Conservation (phyloP, 2,329 filamentous ascomycete species). For the Fusarium sp. region DNA sequence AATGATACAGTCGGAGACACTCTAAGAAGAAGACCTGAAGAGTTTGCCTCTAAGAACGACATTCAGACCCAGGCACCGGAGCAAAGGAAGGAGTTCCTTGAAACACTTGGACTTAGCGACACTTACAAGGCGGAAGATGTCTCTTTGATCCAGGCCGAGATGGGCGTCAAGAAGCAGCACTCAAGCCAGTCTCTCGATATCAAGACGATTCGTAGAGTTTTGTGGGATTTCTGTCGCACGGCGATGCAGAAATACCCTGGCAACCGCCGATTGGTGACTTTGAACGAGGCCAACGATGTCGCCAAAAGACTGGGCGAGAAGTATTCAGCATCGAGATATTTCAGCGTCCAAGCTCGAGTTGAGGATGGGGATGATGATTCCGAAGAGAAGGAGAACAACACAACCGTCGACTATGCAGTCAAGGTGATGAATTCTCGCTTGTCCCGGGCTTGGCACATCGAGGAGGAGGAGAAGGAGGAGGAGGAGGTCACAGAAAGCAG, state of each 20-base stretch:
- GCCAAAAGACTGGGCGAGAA: constrained; percentile 66
- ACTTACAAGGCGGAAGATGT: constrained; percentile 45
- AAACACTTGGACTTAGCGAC: constrained; percentile 45
- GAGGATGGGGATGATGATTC: constrained; percentile 33
- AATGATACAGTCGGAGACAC: constrained; percentile 1
- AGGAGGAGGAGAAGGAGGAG: background rate
- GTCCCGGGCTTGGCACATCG: constrained; percentile 36
- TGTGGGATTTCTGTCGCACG: constrained; percentile 52
- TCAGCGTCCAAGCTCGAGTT: constrained; percentile 48
- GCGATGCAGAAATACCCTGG: constrained; percentile 48
- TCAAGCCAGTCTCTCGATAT: constrained; percentile 7
- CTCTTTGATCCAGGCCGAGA: constrained; percentile 41
- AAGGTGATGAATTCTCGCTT: constrained; percentile 32
- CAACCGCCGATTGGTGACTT: constrained; percentile 63
- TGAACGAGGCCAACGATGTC: constrained; percentile 69
- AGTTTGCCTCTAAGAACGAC: constrained; percentile 23
- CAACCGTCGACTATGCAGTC: constrained; percentile 48
- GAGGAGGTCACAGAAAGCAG: background rate
- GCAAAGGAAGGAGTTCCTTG: constrained; percentile 35
- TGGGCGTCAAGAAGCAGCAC: constrained; percentile 42
- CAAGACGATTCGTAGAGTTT: constrained; percentile 36
- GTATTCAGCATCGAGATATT: constrained; percentile 54
- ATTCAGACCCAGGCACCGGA: constrained; percentile 29
- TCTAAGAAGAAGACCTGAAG: constrained; percentile 12
- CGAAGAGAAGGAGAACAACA: constrained; percentile 38